Base-by-base conservation (phyloP, 768 basidiomycete genomes). In the Sporobolomyces roseus region DNA sequence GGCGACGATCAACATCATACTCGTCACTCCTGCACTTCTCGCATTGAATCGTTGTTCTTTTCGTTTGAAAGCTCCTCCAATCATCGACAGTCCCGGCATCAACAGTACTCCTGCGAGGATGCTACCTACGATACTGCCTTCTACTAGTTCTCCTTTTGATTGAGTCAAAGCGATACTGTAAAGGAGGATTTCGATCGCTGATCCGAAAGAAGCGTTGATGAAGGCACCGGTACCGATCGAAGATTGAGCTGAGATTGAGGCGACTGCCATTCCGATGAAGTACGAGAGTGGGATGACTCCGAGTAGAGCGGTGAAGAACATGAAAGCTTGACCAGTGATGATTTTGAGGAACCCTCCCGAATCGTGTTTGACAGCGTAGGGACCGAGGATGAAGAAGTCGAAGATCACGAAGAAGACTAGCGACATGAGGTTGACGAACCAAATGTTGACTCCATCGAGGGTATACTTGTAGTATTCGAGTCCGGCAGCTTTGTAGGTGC, bases 261-360 rank as follows among this genome's bases (percentile, higher is more conserved):
- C 96, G 68, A 99, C 96, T 12, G 96, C 96, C 96, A 97, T 97
- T 23, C 96, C 96, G 76, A 99, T 98, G 81, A 99, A 99, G 82
- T 99, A 99, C 12, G 90, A 93, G 25, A 99, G 83, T 0, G 96
- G 96, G 72, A 99, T 98, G 76, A 99, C 91, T 73, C 90, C 91
- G 32, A 89, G 84, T 51, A 99, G 82, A 72, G 88, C 84, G 74
- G 93, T 79, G 50, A 91, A 72, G 78, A 99, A 98, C 75, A 98
- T 88, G 74, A 90, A 80, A 4, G 83, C 84, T 55, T 87, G 87
- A 1, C 87, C 87, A 10, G 90, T 84, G 65, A 98, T 77, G 72
- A 88, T 78, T 51, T 96, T 81, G 23, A 77, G 66, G 70, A 94
- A 76, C 41, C 80, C 81, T 4, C 51, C 38, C 23, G 66, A 33